Evolutionary conservation across 345 rosid genomes (phyloP).

Genomic region (Hypericum perforatum): DNA sequence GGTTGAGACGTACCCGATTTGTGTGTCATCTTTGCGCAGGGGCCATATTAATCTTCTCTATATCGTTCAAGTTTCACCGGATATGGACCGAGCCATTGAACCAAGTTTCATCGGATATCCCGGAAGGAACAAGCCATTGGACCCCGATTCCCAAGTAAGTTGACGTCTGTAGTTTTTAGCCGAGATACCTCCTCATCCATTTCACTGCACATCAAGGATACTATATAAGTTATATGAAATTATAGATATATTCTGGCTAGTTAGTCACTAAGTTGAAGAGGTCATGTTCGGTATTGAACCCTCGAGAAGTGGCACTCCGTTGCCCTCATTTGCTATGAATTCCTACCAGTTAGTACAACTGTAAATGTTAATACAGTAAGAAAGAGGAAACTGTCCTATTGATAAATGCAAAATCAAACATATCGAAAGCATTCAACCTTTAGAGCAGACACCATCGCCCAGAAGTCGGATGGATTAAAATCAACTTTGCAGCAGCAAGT

Average conservation of each 20-base stretch:
- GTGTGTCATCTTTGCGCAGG: no score
- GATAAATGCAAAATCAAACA: no score
- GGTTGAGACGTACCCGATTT: no score
- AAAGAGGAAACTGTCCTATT: no score
- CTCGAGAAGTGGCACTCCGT: conserved; percentile 88
- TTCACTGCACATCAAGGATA: conserved; percentile 31
- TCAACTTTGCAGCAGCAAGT: conserved; percentile 50
- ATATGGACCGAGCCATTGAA: no score
- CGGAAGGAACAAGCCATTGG: no score
- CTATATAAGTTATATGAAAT: no score
- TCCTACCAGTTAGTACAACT: conserved; percentile 41
- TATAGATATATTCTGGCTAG: not conserved
- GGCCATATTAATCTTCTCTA: no score
- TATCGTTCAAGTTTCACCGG: no score
- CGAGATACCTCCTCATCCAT: conserved; percentile 80
- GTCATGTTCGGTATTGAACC: conserved; percentile 99
- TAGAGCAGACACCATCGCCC: conserved; percentile 97
- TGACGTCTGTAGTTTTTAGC: conserved; percentile 54
- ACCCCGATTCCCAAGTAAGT: conserved; percentile 75
- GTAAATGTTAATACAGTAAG: not conserved
- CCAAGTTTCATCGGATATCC: no score
- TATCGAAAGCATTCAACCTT: conserved; percentile 39
- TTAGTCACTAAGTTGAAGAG: conserved; percentile 61
- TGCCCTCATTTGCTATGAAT: conserved; percentile 76
- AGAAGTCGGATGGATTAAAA: conserved; percentile 69